Conservation (phyloP, 1,284 basidiomycete species). For the Cutaneotrichosporon sp. region DNA sequence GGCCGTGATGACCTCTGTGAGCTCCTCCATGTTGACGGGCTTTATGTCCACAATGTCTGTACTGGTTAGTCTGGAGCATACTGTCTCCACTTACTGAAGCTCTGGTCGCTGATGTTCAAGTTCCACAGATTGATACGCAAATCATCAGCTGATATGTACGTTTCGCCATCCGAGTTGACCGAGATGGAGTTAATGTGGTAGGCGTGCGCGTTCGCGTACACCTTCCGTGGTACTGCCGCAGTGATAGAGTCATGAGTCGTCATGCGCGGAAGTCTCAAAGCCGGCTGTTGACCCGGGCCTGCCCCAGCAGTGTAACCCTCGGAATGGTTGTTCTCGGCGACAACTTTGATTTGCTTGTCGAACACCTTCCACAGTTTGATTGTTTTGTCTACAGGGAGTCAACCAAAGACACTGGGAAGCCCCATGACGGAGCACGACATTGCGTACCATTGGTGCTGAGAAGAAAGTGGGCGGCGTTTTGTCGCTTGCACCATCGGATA, state of each 20-base stretch:
- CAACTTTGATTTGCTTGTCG: constrained; percentile 92
- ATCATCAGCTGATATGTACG: constrained; percentile 98
- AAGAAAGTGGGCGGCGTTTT: constrained; percentile 95
- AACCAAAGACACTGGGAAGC: background rate
- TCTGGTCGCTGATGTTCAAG: constrained; percentile 95
- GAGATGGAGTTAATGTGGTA: constrained; percentile 99
- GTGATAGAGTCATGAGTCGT: constrained; percentile 94
- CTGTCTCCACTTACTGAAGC: constrained; percentile 73
- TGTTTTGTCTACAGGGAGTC: constrained; percentile 75
- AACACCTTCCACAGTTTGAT: constrained; percentile 99
- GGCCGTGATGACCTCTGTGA: constrained; percentile 98
- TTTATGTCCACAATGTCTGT: constrained; percentile 99
- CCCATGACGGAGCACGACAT: background rate
- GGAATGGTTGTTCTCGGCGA: constrained; percentile 92
- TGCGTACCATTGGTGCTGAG: constrained; percentile 85
- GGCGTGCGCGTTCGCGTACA: constrained; percentile 98
- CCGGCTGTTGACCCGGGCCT: constrained; percentile 54
- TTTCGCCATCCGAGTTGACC: constrained; percentile 98
- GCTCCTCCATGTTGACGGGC: constrained; percentile 98
- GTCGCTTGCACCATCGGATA: constrained; percentile 99
- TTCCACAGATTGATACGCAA: constrained; percentile 98
- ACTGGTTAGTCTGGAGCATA: background rate
- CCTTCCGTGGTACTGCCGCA: constrained; percentile 95
- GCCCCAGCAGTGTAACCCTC: constrained; percentile 56
- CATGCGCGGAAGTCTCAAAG: constrained; percentile 81